Evolutionary conservation across 192 early-diverging fungal species (phyloP).

Genomic region (Gamsiella multidivaricata): DNA sequence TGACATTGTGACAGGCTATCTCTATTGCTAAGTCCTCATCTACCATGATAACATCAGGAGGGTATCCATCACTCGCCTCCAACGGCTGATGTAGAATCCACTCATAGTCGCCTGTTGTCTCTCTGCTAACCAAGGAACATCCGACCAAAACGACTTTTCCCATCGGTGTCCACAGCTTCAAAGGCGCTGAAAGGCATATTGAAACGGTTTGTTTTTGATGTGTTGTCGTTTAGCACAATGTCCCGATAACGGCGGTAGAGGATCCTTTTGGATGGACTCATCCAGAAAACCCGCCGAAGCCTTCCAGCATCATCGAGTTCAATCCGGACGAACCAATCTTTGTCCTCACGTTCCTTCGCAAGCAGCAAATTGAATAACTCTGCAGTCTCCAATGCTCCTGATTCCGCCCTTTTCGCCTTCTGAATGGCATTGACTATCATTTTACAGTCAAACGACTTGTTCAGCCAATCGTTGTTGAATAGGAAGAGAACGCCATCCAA

Average conservation of each 20-base stretch:
- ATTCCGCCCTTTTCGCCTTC: not conserved
- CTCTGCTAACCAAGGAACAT: not conserved
- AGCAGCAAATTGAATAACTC: not conserved
- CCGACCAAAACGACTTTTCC: not conserved
- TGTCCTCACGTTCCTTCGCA: not conserved
- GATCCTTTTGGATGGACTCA: not conserved
- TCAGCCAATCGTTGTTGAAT: not conserved
- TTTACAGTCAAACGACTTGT: not conserved
- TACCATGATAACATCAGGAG: slow-evolving; percentile 4
- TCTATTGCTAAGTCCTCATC: slow-evolving; percentile 17
- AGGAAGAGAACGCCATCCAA: not conserved
- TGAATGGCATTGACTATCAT: not conserved
- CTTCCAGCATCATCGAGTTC: not conserved
- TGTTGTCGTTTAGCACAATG: slow-evolving; percentile 14
- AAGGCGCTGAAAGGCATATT: not conserved
- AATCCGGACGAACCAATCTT: not conserved
- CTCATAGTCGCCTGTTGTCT: not conserved
- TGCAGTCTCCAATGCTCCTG: not conserved
- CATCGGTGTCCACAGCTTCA: slow-evolving; percentile 2
- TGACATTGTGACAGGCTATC: not conserved
- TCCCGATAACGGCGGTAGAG: slow-evolving; percentile 11
- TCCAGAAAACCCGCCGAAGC: slow-evolving; percentile 10
- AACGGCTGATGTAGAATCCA: slow-evolving; percentile 4
- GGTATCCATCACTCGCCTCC: not conserved
- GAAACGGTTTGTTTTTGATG: not conserved